Evolutionary conservation across 2,329 filamentous ascomycete genomes (phyloP).

Genomic region (Scytalidium lignicola): DNA sequence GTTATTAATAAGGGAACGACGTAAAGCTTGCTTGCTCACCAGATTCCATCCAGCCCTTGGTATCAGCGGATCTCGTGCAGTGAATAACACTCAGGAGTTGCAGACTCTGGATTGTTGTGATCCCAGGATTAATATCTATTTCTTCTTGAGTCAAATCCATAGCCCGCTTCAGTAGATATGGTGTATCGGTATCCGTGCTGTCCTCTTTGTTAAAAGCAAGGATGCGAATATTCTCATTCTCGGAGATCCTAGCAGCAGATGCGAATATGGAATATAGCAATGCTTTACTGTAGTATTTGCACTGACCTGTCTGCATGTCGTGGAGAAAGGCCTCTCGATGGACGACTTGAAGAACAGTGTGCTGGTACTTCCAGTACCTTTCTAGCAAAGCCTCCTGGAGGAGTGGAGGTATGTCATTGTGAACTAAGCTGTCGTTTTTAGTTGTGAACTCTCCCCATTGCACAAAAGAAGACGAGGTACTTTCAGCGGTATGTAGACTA

Average conservation of each 20-base stretch:
- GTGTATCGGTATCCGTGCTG: neutral
- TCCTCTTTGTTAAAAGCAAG: neutral
- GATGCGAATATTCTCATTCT: neutral
- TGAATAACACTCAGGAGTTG: neutral
- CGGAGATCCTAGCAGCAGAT: neutral
- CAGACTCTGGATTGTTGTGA: neutral
- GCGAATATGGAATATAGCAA: neutral
- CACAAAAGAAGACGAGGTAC: neutral
- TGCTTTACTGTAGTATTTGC: neutral
- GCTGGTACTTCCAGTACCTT: neutral
- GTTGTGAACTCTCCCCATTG: neutral
- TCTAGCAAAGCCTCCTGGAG: neutral
- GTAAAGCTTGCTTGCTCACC: neutral
- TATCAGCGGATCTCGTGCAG: neutral
- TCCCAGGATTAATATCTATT: neutral
- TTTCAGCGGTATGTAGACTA: neutral
- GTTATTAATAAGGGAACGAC: too few relatives aligned
- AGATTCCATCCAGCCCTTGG: slow-evolving; percentile 1
- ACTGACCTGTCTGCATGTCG: neutral
- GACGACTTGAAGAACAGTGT: neutral
- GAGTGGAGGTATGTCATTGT: neutral
- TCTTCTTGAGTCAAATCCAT: neutral
- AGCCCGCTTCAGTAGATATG: neutral
- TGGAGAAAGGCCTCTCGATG: neutral
- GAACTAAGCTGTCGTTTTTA: neutral